Conservation (phyloP, 352 stramenopile genomes). For the Globisporangium rhizosaccharum region DNA sequence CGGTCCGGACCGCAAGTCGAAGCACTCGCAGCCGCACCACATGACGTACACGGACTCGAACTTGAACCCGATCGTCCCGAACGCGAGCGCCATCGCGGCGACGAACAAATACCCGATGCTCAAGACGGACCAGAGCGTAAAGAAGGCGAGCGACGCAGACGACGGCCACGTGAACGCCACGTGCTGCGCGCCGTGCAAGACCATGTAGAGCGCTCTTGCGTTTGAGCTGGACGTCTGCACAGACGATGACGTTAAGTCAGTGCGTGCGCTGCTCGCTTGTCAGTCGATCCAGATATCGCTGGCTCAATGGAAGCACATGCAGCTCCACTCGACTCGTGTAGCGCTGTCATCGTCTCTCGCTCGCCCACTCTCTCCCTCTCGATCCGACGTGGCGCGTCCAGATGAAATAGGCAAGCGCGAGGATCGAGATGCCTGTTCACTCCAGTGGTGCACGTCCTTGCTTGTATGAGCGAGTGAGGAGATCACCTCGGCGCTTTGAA, state of each 20-base stretch:
- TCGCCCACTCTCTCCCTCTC: no score
- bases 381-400: no score
- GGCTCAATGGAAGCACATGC: no score
- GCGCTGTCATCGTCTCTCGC: no score
- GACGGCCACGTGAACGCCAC: conserved; percentile 30
- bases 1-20: conserved; percentile 26
- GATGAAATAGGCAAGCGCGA: no score
- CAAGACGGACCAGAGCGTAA: conserved; percentile 66
- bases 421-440: no score
- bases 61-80: conserved; percentile 63
- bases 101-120: conserved; percentile 67
- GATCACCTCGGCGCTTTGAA: no score
- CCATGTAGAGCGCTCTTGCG: conserved; percentile 38
- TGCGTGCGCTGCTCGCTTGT: no score
- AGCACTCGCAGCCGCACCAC: conserved; percentile 22
- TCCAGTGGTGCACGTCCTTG: no score
- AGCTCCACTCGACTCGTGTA: no score
- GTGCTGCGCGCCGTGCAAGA: conserved; percentile 61
- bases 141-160: conserved; percentile 26
- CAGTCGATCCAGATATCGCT: no score
- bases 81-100: conserved; percentile 56
- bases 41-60: conserved; percentile 50
- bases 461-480: no score
- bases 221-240: not conserved
- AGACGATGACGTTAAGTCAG: not conserved